Evolutionary conservation across 495 filamentous ascomycete species (phyloP), one percentile per base, ranked within the genome.

Genomic region (Podospora didyma): DNA sequence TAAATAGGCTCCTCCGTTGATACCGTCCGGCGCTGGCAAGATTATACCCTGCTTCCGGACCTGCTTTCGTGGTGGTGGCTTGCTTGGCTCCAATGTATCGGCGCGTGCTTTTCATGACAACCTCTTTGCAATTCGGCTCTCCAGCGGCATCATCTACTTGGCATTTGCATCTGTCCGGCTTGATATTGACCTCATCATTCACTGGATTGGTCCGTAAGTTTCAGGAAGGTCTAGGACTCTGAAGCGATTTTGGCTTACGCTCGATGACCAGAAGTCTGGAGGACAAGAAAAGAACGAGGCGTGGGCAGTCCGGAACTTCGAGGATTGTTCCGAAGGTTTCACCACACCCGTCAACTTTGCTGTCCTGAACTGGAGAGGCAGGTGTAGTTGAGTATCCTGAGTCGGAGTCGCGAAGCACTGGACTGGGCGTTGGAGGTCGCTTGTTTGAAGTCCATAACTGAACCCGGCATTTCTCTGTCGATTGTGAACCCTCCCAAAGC

Each of bases 231-330:
- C n/a, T 16, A 17, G 6, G 14, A 42, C 4, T 5, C 10, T 4
- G 39, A 17, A 14, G 5, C 10, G 39, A 14, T 12, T 7, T 4
- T 16, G 10, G 39, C 39, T 42, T 5, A 42, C 39, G 4, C n/a
- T 42, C n/a, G 12, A 42, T 16, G 12, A 7, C 3, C 7, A 42
- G 2, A 5, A 42, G 6, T 0, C 5, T 42, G 4, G 10, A 0
- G 21, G 52, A 9, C 5, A 54, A 41, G 52, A 54, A 54, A 24
- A 54, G 24, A 23, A 46, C 52, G 31, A 54, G 52, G 41, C 39
- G 35, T 10, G 52, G 52, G 19, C 20, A 34, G 6, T 54, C 52
- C 5, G 52, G 52, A 14, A 24, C 35, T 21, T 54, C 23, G 23
- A 54, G 41, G 24, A 54, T 46, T 21, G 52, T 28, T 14, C 52